A percentile compares a stretch with the other conserved stretches of the same genome.
Evolutionary conservation across 768 basidiomycete genomes (phyloP).

Genomic region (Hemileccinum rubropunctum): DNA sequence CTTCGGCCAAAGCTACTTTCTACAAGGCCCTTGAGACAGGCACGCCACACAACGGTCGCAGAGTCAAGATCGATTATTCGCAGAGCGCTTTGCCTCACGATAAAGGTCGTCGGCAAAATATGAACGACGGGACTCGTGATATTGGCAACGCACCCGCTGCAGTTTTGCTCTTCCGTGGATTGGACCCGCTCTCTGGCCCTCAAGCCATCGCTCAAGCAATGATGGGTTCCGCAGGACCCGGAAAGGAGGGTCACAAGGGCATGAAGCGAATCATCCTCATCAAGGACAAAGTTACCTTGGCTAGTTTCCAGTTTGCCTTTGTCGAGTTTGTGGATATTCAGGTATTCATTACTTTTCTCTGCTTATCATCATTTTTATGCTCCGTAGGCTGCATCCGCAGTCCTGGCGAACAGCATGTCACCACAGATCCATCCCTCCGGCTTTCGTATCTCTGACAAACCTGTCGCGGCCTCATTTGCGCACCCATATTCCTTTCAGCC

Average conservation of each 20-base stretch:
- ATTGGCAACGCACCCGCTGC: slow-evolving; percentile 84
- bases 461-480: slow-evolving; percentile 91
- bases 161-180: slow-evolving; percentile 84
- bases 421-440: slow-evolving; percentile 87
- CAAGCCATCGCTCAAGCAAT: slow-evolving; percentile 86
- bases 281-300: slow-evolving; percentile 83
- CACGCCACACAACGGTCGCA: slow-evolving; percentile 69
- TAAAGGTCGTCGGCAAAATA: slow-evolving; percentile 59
- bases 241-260: slow-evolving; percentile 76
- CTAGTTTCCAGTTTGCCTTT: slow-evolving; percentile 92
- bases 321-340: slow-evolving; percentile 86
- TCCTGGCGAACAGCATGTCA: slow-evolving; percentile 86
- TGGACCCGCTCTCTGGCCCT: slow-evolving; percentile 85
- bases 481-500: slow-evolving; percentile 89
- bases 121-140: slow-evolving; percentile 94
- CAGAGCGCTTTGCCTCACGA: slow-evolving; percentile 77
- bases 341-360: slow-evolving; percentile 40
- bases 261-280: slow-evolving; percentile 87
- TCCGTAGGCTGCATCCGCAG: slow-evolving; percentile 71
- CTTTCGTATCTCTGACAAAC: slow-evolving; percentile 85
- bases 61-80: slow-evolving; percentile 95
- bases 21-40: slow-evolving; percentile 75
- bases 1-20: slow-evolving; percentile 66
- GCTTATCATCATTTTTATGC: slow-evolving; percentile 8
- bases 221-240: slow-evolving; percentile 74